Conservation (phyloP, 768 basidiomycete species). For the Coprinopsis cinerea region DNA sequence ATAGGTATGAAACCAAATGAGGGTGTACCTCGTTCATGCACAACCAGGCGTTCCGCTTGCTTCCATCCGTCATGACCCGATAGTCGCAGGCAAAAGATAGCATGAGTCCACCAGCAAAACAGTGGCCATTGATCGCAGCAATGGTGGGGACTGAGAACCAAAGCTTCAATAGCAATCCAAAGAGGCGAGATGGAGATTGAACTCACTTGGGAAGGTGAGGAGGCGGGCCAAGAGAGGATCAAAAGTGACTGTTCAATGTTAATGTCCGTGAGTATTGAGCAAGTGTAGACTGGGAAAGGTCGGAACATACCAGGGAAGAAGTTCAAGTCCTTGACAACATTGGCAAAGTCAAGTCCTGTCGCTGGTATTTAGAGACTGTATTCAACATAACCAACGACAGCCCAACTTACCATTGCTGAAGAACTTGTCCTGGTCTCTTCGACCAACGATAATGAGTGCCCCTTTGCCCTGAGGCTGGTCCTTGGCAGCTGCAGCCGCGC, state of each 20-base stretch:
- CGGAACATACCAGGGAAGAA: slow-evolving; percentile 55
- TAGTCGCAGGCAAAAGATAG: slow-evolving; percentile 82
- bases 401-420: slow-evolving; percentile 67
- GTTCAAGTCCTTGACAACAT: slow-evolving; percentile 42
- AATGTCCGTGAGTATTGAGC: slow-evolving; percentile 5
- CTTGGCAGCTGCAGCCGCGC: slow-evolving; percentile 34
- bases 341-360: slow-evolving; percentile 60
- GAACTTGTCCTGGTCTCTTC: slow-evolving; percentile 75
- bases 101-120: slow-evolving; percentile 80
- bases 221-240: slow-evolving; percentile 68
- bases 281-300: neutral
- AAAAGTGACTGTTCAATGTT: slow-evolving; percentile 47
- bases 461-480: slow-evolving; percentile 54
- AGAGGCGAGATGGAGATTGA: neutral
- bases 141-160: slow-evolving; percentile 63
- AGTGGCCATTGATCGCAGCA: slow-evolving; percentile 79
- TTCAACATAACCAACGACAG: neutral
- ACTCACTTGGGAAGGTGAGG: slow-evolving; percentile 69
- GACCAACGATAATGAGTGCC: slow-evolving; percentile 73
- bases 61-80: slow-evolving; percentile 82
- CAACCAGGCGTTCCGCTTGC: slow-evolving; percentile 71
- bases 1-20: neutral
- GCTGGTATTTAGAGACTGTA: neutral
- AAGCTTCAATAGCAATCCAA: neutral
- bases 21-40: slow-evolving; percentile 84